phyloP scores from a whole-genome alignment of 495 filamentous ascomycete species.

The Monascus purpureus region DNA sequence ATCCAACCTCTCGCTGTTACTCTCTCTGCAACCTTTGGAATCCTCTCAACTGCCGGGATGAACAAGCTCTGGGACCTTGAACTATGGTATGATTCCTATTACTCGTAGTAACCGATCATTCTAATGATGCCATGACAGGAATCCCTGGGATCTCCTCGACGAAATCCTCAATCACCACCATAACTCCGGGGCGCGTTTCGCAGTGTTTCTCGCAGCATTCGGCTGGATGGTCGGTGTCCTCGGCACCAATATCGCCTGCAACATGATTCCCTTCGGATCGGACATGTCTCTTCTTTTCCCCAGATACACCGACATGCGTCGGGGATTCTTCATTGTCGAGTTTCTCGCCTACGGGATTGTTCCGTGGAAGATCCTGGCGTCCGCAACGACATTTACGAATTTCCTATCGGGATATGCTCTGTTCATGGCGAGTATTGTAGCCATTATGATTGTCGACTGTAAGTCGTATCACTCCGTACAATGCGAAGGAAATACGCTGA shows the following conservation, averaged over 20 bases:
- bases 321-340: conserved; percentile 21
- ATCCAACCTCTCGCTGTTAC: conserved; percentile 25
- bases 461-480: too few species aligned
- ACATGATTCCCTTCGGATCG: conserved; percentile 20
- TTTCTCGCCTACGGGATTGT: conserved; percentile 22
- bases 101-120: background rate
- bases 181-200: conserved; percentile 16
- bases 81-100: conserved; percentile 8
- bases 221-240: conserved; percentile 15
- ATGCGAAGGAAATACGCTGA: too few species aligned
- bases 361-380: conserved; percentile 36
- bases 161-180: conserved; percentile 17
- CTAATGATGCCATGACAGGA: conserved; percentile 4
- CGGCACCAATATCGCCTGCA: conserved; percentile 20
- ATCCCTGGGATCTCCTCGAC: conserved; percentile 20
- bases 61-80: conserved; percentile 22
- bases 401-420: conserved; percentile 33
- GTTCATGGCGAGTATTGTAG: conserved; percentile 24
- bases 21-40: conserved; percentile 26
- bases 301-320: conserved; percentile 20
- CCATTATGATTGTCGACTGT: too few species aligned
- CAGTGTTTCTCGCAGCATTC: conserved; percentile 21
- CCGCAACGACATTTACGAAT: conserved; percentile 24
- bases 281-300: conserved; percentile 20
- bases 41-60: conserved; percentile 24